Conservation (phyloP, 2,329 filamentous ascomycete species). For the Trichoderma harzianum region DNA sequence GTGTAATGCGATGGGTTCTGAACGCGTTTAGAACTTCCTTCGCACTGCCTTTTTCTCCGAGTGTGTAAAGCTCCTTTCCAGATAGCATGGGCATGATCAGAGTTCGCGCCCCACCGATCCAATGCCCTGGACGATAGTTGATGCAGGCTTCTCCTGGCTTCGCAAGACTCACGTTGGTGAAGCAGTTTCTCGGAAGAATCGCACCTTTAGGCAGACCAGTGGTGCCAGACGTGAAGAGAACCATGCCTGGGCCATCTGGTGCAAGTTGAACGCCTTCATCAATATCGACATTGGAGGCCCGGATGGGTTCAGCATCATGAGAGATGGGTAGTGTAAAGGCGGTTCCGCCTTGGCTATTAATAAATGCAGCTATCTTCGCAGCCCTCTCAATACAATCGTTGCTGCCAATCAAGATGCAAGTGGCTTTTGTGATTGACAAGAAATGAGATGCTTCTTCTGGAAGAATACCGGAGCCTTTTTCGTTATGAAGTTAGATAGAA, state of each 20-base stretch:
- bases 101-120: neutral
- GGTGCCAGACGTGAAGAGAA: neutral
- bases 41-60: neutral
- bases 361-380: neutral
- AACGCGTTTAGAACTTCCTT: neutral
- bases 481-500: neutral
- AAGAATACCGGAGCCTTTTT: neutral
- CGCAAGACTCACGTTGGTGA: neutral
- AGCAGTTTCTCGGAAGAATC: neutral
- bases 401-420: neutral
- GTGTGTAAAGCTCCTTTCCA: neutral
- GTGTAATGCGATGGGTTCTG: neutral
- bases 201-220: neutral
- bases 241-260: neutral
- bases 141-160: neutral
- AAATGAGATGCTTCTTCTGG: neutral
- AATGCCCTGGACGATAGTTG: neutral
- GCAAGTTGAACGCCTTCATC: neutral
- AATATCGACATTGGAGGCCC: neutral
- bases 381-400: neutral
- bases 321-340: neutral
- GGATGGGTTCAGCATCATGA: neutral
- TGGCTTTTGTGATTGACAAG: neutral
- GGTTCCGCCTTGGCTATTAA: neutral
- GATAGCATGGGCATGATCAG: neutral